Conservation (phyloP, 1,139 yeast genomes). For the Suhomyces atakaporum region DNA sequence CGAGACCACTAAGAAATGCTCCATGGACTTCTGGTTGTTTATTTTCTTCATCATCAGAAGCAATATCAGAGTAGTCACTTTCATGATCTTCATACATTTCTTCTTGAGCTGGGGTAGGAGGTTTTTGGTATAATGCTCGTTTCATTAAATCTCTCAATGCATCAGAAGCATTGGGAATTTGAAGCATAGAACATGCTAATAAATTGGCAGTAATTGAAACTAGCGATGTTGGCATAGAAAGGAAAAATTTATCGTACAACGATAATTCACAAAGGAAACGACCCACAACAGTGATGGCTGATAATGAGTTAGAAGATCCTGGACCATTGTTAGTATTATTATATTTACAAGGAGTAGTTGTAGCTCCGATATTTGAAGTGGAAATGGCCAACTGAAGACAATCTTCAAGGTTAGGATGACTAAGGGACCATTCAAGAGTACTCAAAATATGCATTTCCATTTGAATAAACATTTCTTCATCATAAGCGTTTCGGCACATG, state of each 20-base stretch:
- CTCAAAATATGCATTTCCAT: constrained; percentile 90
- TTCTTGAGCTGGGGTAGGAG: constrained; percentile 11
- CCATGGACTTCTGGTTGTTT: constrained; percentile 44
- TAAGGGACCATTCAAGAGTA: constrained; percentile 81
- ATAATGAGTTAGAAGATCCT: constrained; percentile 25
- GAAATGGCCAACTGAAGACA: constrained; percentile 57
- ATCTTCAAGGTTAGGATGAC: constrained; percentile 64
- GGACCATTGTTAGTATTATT: constrained; percentile 15
- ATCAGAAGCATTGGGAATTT: constrained; percentile 41
- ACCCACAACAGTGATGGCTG: constrained; percentile 57
- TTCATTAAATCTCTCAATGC: constrained; percentile 29
- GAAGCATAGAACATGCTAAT: constrained; percentile 69
- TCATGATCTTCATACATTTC: constrained; percentile 14
- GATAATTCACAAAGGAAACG: constrained; percentile 77
- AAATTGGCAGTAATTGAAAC: constrained; percentile 71
- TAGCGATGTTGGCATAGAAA: constrained; percentile 60
- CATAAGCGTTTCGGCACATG: constrained; percentile 85
- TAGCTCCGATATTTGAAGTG: constrained; percentile 24
- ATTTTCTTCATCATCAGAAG: constrained; percentile 33
- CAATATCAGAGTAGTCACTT: constrained; percentile 18
- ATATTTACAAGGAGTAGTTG: constrained; percentile 38
- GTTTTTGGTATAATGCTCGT: constrained; percentile 4
- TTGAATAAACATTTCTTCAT: constrained; percentile 86
- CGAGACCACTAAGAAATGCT: constrained; percentile 57
- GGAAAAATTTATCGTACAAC: constrained; percentile 67